Base-by-base conservation (phyloP, 2,329 filamentous ascomycete genomes). In the Aspergillus novoparasiticus region DNA sequence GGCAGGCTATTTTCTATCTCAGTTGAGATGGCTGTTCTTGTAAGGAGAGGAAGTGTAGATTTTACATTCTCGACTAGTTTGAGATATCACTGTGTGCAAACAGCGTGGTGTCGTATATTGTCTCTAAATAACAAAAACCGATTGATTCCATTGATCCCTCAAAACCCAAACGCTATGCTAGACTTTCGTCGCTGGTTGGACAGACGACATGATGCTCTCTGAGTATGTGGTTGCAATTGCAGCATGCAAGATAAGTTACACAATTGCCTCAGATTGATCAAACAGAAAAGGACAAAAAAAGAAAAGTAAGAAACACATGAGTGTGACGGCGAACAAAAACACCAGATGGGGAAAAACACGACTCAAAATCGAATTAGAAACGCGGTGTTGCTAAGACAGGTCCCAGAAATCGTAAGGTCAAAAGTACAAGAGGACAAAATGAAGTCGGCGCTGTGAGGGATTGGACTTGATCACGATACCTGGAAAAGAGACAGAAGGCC, bases 161-260 rank as follows among this genome's bases (percentile, higher is more conserved):
- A 60, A 51, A 51, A 60, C 41, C 55, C 60, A 58, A 50, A 59
- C 62, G 62, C 62, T 64, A 64, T 64, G 63, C 63, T 64, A 64
- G 58, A 54, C 26, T 61, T 54, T 54, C 60, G 62, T 55, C 58
- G 45, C 55, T 61, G 56, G 56, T 46, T 57, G 41, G 34, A 54
- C 48, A 62, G 43, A 50, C 43, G 28, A 51, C 48, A 51, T 10
- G 51, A 63, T 60, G 61, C 61, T 63, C 57, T 51, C 23, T 12
- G 51, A 55, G 34, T 55, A 55, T 55, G 51, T 12, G 48, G 28
- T 36, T 63, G 57, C 43, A 41, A 57, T 51, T 57, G 61, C 58
- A 63, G 48, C 51, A 59, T 46, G 57, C 39, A 59, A 59, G 19
- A 56, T 56, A 59, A 59, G 58, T 60, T 63, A 63, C 58, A 60